Base-by-base conservation (phyloP, 140 eudicot species). In the Oenanthe javanica region DNA sequence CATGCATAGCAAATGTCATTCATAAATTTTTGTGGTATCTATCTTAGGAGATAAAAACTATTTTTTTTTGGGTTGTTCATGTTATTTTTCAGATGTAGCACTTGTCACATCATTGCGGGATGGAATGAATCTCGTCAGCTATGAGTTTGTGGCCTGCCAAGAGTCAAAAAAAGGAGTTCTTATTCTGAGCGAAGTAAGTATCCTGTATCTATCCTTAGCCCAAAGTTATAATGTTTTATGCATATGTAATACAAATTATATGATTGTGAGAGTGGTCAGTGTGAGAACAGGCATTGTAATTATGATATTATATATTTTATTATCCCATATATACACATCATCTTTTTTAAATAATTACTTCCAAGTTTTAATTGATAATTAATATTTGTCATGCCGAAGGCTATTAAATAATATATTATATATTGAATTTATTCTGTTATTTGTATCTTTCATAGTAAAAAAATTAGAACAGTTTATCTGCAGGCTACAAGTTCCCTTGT, bases 91-190 rank as follows among this genome's bases (percentile, higher is more conserved):
- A 87, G 91, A 90, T 86, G 78, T 90, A 70, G 87, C 91, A 64
- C 87, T 90, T 52, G 94, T 90, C 69, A 87, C 94, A 51, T 87
- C 94, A n/a, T 82, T 87, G 86, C 80, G 91, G 57, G 94, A 90
- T 84, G 91, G 94, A 79, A 87, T 90, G 90, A 90, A 90, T 83
- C 89, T 90, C 25, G 94, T 90, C 64, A 88, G 91, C 85, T 90
- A 87, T 84, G 94, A 90, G 87, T 90, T 86, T 75, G 92, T 90
- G 83, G 90, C 95, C 40, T 90, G 95, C 82, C 92, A 90, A 85
- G 92, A 86, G 80, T 81, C 85, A 10, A 90, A 88, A 72, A 86
- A 72, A 80, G 92, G 95, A 70, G 92, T 87, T 38, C 90, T 90
- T 77, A 86, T 90, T 82, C 87, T 90, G 55, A 90, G 91, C 42